phyloP scores from a whole-genome alignment of 306 rosid genomes.

The Geum urbanum region DNA sequence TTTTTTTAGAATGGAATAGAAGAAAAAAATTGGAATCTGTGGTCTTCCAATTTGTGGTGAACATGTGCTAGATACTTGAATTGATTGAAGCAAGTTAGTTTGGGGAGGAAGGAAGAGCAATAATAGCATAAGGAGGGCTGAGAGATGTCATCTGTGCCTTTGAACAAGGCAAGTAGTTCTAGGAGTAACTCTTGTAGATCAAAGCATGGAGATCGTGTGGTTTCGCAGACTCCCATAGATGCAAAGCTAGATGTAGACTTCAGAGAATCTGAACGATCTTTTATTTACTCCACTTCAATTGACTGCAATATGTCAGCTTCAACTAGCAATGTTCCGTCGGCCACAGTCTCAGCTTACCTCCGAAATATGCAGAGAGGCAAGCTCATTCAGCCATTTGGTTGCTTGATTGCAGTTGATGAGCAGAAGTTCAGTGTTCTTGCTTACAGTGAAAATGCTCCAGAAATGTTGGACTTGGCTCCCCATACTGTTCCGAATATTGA shows the following conservation, averaged over 20 bases:
- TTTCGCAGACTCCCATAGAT: slow-evolving; percentile 36
- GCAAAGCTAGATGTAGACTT: slow-evolving; percentile 38
- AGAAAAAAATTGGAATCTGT: slow-evolving; percentile 4
- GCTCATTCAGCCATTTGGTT: slow-evolving; percentile 43
- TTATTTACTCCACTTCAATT: slow-evolving; percentile 29
- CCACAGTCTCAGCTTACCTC: slow-evolving; percentile 38
- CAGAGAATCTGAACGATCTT: slow-evolving; percentile 23
- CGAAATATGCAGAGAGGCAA: slow-evolving; percentile 39
- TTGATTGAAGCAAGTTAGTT: slow-evolving; percentile 16
- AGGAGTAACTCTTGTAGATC: slow-evolving; percentile 24
- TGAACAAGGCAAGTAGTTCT: slow-evolving; percentile 32
- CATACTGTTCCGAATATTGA: slow-evolving; percentile 42
- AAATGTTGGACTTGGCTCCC: slow-evolving; percentile 48
- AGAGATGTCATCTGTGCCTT: slow-evolving; percentile 34
- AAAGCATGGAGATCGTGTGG: slow-evolving; percentile 30
- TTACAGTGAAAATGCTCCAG: slow-evolving; percentile 41
- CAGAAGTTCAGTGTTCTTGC: slow-evolving; percentile 36
- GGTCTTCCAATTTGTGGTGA: background rate
- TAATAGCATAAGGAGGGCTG: slow-evolving; percentile 14
- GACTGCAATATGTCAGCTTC: slow-evolving; percentile 32
- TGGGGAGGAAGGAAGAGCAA: background rate
- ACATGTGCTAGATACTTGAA: background rate
- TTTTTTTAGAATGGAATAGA: background rate
- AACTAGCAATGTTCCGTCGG: slow-evolving; percentile 35
- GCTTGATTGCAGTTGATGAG: slow-evolving; percentile 38